These are phyloP conservation scores for Ogataea pini DNA, from an alignment of 805 yeast species.

Conservation along the genomic window DNA sequence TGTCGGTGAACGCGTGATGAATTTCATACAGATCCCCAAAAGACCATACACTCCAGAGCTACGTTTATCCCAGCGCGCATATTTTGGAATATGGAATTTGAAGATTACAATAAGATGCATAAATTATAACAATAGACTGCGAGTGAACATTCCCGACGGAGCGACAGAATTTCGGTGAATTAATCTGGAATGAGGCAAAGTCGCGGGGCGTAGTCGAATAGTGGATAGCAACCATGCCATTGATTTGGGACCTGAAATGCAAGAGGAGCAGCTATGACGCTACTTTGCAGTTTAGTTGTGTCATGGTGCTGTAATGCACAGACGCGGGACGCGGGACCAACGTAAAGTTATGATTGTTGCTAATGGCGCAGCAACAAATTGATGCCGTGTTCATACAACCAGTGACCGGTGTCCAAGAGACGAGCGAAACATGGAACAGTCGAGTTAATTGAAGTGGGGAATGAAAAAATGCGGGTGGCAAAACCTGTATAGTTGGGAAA, in stretches of 20 bases:
- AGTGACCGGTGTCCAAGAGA: not conserved
- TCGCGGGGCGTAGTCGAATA: conserved; percentile 1
- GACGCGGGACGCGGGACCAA: not conserved
- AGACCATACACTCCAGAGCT: not conserved
- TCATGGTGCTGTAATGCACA: not conserved
- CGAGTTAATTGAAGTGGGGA: not conserved
- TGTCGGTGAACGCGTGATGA: not conserved
- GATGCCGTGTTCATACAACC: not conserved
- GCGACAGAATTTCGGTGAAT: not conserved
- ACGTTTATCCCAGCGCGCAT: not conserved
- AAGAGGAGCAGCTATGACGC: not conserved
- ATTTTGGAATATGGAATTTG: conserved; percentile 1
- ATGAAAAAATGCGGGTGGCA: no score
- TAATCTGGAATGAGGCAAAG: conserved; percentile 1
- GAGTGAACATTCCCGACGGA: conserved; percentile 2
- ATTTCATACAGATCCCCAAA: not conserved
- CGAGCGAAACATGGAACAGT: not conserved
- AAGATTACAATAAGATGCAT: not conserved
- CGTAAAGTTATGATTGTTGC: not conserved
- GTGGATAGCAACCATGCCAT: not conserved
- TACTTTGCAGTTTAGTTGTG: not conserved
- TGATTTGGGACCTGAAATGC: not conserved
- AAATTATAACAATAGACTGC: not conserved
- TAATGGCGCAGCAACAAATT: not conserved
- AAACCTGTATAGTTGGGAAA: no score